These are phyloP conservation scores for Epichloe festucae DNA, from an alignment of 2,329 filamentous ascomycete genomes.

Conservation along the genomic window DNA sequence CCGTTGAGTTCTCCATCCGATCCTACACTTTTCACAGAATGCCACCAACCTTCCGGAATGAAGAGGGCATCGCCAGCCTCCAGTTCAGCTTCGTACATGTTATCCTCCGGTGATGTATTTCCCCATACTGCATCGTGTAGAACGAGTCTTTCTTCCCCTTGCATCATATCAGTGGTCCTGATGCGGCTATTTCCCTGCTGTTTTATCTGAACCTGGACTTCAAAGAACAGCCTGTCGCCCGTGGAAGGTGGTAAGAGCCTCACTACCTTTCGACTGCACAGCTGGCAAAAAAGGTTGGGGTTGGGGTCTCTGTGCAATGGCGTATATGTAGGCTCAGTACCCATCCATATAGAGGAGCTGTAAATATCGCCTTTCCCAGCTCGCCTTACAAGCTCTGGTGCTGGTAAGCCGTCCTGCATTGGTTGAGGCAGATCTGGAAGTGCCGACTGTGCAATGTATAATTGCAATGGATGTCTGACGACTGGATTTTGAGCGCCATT, in stretches of 20 bases:
- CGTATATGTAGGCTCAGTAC: constrained; percentile 74
- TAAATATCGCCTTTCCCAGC: constrained; percentile 77
- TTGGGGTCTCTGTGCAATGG: constrained; percentile 89
- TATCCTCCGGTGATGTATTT: constrained; percentile 15
- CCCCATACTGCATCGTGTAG: constrained; percentile 64
- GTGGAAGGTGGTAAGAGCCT: constrained; percentile 53
- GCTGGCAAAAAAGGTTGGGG: constrained; percentile 73
- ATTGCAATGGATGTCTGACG: constrained; percentile 20
- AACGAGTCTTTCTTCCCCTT: constrained; percentile 53
- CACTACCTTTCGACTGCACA: constrained; percentile 59
- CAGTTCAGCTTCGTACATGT: constrained; percentile 41
- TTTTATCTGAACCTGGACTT: constrained; percentile 30
- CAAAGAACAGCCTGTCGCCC: constrained; percentile 52
- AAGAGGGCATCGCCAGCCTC: constrained; percentile 34
- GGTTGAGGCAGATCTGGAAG: constrained; percentile 52
- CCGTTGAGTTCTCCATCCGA: constrained; percentile 24
- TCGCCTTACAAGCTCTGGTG: constrained; percentile 47
- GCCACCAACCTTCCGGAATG: constrained; percentile 32
- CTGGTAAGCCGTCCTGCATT: constrained; percentile 53
- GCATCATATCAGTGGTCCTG: constrained; percentile 84
- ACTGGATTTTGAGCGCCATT: constrained; percentile 19
- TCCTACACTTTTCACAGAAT: constrained; percentile 28
- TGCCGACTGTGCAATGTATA: constrained; percentile 80
- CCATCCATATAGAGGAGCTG: constrained; percentile 76
- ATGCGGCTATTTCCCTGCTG: constrained; percentile 35